These are phyloP conservation scores for Paramecium caudatum DNA, from an alignment of 73 alveolate genomes.

Conservation along the genomic window DNA sequence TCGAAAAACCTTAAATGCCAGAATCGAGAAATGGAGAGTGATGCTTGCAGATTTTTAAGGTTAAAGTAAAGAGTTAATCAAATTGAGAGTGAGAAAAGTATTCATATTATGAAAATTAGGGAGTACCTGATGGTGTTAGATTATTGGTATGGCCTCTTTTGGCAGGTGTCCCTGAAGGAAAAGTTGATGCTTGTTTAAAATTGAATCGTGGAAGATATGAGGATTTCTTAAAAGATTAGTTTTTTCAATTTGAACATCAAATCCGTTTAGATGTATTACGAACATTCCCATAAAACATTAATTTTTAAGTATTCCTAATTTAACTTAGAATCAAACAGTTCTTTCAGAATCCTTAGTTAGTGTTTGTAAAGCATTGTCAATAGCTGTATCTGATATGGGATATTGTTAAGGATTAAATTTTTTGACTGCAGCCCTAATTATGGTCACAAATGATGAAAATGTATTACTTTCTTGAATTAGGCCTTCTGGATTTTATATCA, in stretches of 20 bases:
- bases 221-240: background rate
- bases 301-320: slow-evolving; percentile 19
- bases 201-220: background rate
- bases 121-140: slow-evolving; percentile 56
- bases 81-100: slow-evolving; percentile 54
- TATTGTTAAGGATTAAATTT: slow-evolving; percentile 65
- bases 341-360: slow-evolving; percentile 46
- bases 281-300: slow-evolving; percentile 46
- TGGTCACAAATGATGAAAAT: slow-evolving; percentile 64
- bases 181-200: background rate
- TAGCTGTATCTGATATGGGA: slow-evolving; percentile 57
- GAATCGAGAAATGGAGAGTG: slow-evolving; percentile 61
- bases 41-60: background rate
- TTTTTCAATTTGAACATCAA: slow-evolving; percentile 51
- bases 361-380: slow-evolving; percentile 37
- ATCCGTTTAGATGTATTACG: slow-evolving; percentile 46
- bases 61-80: background rate
- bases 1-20: slow-evolving; percentile 52
- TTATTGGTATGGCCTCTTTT: slow-evolving; percentile 60
- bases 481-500: slow-evolving; percentile 61
- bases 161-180: background rate
- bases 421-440: slow-evolving; percentile 38
- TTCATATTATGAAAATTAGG: background rate
- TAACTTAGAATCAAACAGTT: slow-evolving; percentile 11
- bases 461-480: background rate